phyloP scores from a whole-genome alignment of 805 yeast species.

The Sugiyamaella valdiviana region DNA sequence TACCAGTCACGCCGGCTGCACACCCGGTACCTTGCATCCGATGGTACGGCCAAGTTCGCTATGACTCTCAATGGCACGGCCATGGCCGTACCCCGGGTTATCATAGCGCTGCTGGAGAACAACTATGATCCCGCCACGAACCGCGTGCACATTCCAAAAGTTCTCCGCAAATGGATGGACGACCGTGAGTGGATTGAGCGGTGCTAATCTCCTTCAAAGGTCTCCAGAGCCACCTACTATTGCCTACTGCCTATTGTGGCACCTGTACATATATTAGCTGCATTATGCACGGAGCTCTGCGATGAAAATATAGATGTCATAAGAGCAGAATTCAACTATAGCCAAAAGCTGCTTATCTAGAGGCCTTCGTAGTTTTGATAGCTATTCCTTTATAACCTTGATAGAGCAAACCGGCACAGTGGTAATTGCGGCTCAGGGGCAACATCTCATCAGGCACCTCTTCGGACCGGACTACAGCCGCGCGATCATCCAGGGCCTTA shows the following conservation, averaged over 20 bases:
- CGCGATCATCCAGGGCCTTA: no score
- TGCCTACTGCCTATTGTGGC: no score
- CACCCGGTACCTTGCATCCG: slow-evolving; percentile 45
- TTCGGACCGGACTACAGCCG: no score
- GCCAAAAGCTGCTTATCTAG: no score
- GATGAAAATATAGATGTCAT: background rate
- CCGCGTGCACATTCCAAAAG: slow-evolving; percentile 58
- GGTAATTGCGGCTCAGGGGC: no score
- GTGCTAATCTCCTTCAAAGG: background rate
- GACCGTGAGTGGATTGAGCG: slow-evolving; percentile 38
- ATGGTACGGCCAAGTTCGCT: slow-evolving; percentile 41
- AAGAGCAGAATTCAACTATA: no score
- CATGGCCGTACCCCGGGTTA: slow-evolving; percentile 87
- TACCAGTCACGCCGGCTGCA: slow-evolving; percentile 81
- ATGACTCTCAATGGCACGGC: slow-evolving; percentile 95
- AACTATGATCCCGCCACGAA: slow-evolving; percentile 56
- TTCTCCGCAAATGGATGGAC: slow-evolving; percentile 67
- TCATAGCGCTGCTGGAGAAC: slow-evolving; percentile 86
- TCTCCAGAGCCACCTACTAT: background rate
- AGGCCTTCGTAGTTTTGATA: no score
- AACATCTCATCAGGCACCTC: no score
- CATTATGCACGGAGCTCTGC: background rate
- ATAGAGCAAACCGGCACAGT: no score
- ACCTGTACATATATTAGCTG: background rate
- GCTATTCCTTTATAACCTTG: no score